Base-by-base conservation (phyloP, 1,139 yeast genomes). In the Suhomyces chickasaworum region DNA sequence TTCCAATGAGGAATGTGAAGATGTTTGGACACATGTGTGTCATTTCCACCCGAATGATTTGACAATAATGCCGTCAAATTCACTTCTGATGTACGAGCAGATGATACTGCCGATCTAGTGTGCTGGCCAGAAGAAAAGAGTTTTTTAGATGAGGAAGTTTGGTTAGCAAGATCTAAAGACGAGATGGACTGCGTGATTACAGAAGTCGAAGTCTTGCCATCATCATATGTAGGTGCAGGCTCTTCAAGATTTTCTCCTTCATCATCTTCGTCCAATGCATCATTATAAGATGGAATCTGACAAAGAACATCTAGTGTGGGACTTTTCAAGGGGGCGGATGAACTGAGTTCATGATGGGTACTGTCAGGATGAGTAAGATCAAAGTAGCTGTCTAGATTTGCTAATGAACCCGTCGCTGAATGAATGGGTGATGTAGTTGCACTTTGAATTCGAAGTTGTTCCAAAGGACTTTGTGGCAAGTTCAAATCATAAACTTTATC, bases 401-500 rank as follows among this genome's bases (percentile, higher is more conserved):
- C 51, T 12, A 49, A 45, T 1, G 70, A 58, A 7, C 51, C 60
- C 4, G 53, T 52, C 1, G 59, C 55, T 1, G 66, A 56, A 31
- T 50, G 52, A 7, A 53, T 39, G 5, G 63, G 60, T 13, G 60
- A 46, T 33, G 47, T 44, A 22, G 48, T 45, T 7, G 43, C 45
- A 38, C 56, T 51, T 39, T 63, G 65, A 18, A 61, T 57, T 23
- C 73, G 58, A 20, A 71, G 63, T 53, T 71, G 78, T 47, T 72
- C 77, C 37, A 68, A 48, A 0, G 78, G 77, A 7, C 73, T 62
- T 45, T 66, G 70, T 2, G 74, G 68, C 20, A 66, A 60, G 29
- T 62, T 61, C 40, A 67, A 59, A 53, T 74, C 78, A 51, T 59
- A 74, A 6, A 69, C 51, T 45, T 64, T 60, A 53, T 75, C 80